Conservation (phyloP, 164 flowering plant genomes). For the Vitis rotundifolia region DNA sequence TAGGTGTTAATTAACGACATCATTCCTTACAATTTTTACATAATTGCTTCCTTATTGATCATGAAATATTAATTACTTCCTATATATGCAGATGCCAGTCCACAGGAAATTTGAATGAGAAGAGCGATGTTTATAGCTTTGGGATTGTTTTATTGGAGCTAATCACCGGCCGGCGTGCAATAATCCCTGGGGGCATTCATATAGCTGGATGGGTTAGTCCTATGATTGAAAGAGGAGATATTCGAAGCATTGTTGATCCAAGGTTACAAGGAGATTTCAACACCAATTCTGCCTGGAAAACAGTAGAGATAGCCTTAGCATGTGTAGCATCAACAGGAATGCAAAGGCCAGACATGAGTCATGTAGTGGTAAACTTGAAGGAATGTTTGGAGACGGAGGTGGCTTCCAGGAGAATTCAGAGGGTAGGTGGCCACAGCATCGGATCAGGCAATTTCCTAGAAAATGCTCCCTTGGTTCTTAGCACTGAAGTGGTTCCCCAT, state of each 20-base stretch:
- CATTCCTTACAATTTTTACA: too few relatives aligned
- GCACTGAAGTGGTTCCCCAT: too few relatives aligned
- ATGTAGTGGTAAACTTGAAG: conserved; percentile 22
- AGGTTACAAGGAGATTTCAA: conserved; percentile 21
- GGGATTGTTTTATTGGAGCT: too few relatives aligned
- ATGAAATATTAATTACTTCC: too few relatives aligned
- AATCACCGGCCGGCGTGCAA: too few relatives aligned
- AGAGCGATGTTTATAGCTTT: background rate
- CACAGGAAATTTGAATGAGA: background rate
- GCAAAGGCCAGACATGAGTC: too few relatives aligned
- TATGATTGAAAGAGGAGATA: conserved; percentile 17
- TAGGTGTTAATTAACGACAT: too few relatives aligned
- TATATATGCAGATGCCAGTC: conserved; percentile 11
- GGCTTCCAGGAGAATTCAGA: background rate
- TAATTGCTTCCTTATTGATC: too few relatives aligned
- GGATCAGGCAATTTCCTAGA: background rate
- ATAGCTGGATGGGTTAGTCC: conserved; percentile 7
- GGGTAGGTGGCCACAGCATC: background rate
- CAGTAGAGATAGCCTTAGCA: background rate
- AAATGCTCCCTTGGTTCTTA: background rate
- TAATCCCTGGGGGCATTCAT: background rate
- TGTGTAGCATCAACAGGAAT: too few relatives aligned
- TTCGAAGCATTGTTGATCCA: conserved; percentile 22
- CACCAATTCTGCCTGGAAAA: conserved; percentile 9
- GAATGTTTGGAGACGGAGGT: conserved; percentile 22